A percentile compares a stretch with the other conserved stretches of the same genome.
phyloP scores from a whole-genome alignment of 306 rosid genomes.

The Ormosia semicastrata region DNA sequence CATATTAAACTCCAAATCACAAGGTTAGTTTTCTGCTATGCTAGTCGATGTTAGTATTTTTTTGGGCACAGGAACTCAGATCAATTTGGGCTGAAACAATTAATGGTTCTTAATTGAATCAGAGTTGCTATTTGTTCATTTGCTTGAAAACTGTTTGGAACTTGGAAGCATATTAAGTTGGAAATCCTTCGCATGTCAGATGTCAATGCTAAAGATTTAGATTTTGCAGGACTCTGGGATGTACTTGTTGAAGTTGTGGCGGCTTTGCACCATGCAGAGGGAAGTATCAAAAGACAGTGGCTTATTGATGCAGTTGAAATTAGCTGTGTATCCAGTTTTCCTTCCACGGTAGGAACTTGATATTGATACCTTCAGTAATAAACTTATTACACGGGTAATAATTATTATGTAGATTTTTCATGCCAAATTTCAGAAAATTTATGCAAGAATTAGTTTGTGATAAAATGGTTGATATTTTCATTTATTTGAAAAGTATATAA shows the following conservation, averaged over 20 bases:
- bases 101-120: slow-evolving; percentile 4
- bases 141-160: neutral
- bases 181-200: slow-evolving; percentile 5
- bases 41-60: neutral
- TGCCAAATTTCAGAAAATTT: neutral
- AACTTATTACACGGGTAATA: neutral
- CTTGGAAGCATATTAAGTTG: slow-evolving; percentile 24
- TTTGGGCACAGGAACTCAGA: neutral
- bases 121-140: neutral
- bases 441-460: neutral
- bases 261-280: slow-evolving; percentile 78
- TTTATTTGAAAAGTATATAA: neutral
- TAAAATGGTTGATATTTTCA: neutral
- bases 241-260: slow-evolving; percentile 74
- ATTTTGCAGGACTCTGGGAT: slow-evolving; percentile 73
- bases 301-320: slow-evolving; percentile 78
- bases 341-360: slow-evolving; percentile 71
- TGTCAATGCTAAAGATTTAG: slow-evolving; percentile 15
- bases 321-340: slow-evolving; percentile 79
- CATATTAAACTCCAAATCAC: slow-evolving; percentile 57
- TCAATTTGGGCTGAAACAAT: slow-evolving; percentile 11
- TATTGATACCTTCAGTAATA: slow-evolving; percentile 3
- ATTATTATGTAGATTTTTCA: neutral
- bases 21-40: slow-evolving; percentile 41
- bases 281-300: slow-evolving; percentile 76